A percentile compares a stretch with the other conserved stretches of the same genome.
Conservation (phyloP, 139 green algal species). For the Tetraselmis striata region DNA sequence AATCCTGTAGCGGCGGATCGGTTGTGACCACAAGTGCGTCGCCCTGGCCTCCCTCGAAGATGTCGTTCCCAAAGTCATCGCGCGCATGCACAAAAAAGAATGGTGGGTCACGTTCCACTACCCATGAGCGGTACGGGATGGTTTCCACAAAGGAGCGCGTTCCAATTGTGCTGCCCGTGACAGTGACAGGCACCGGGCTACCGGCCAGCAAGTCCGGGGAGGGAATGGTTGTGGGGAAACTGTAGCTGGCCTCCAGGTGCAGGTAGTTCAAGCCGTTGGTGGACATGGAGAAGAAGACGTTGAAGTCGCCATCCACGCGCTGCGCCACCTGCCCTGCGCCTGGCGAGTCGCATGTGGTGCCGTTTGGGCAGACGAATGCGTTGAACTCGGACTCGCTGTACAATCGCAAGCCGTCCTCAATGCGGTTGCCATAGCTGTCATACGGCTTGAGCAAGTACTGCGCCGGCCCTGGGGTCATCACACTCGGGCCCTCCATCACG, state of each 20-base stretch:
- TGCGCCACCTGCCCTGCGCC: not conserved
- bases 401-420: not conserved
- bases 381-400: not conserved
- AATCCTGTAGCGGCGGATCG: not conserved
- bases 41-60: not conserved
- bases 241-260: not conserved
- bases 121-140: not conserved
- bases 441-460: not conserved
- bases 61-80: not conserved
- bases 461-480: not conserved
- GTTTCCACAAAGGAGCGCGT: not conserved
- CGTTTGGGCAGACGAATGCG: not conserved
- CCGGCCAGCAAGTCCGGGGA: not conserved
- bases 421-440: not conserved
- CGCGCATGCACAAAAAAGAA: not conserved
- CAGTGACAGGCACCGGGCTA: not conserved
- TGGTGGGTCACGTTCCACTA: not conserved
- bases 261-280: not conserved
- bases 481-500: not conserved
- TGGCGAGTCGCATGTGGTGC: not conserved
- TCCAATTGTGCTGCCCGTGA: not conserved
- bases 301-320: not conserved
- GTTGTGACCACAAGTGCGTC: not conserved
- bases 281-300: not conserved
- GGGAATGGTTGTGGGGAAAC: not conserved